Evolutionary conservation across 129 eudicot species (phyloP).

Genomic region (Oenanthe sinensis): DNA sequence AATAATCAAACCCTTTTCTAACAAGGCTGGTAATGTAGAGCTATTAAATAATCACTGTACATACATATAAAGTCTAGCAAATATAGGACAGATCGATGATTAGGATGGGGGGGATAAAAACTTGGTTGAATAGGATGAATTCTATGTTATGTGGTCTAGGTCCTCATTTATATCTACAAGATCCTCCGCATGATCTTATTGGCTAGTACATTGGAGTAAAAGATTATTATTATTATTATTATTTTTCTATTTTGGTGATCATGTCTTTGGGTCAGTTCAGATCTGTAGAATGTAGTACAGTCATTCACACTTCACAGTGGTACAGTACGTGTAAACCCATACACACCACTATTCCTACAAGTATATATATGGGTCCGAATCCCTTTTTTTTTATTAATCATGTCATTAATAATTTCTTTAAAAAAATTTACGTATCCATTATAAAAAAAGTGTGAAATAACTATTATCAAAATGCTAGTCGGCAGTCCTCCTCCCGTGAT

Average conservation of each 20-base stretch:
- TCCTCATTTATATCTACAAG: background rate
- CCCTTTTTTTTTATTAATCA: too few relatives aligned
- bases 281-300: too few relatives aligned
- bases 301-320: too few relatives aligned
- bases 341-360: too few relatives aligned
- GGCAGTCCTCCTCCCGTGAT: background rate
- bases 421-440: too few relatives aligned
- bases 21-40: background rate
- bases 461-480: background rate
- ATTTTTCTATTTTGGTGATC: too few relatives aligned
- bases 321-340: too few relatives aligned
- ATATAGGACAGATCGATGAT: background rate
- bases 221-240: too few relatives aligned
- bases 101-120: background rate
- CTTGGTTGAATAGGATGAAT: background rate
- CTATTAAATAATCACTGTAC: background rate
- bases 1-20: background rate
- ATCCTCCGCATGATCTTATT: background rate
- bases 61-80: background rate
- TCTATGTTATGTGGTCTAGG: background rate
- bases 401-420: too few relatives aligned
- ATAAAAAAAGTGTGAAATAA: too few relatives aligned
- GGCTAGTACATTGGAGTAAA: background rate
- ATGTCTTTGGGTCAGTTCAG: too few relatives aligned
- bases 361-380: too few relatives aligned